These are phyloP conservation scores for Allium fistulosum DNA, from an alignment of 106 monocot species.

Conservation along the genomic window DNA sequence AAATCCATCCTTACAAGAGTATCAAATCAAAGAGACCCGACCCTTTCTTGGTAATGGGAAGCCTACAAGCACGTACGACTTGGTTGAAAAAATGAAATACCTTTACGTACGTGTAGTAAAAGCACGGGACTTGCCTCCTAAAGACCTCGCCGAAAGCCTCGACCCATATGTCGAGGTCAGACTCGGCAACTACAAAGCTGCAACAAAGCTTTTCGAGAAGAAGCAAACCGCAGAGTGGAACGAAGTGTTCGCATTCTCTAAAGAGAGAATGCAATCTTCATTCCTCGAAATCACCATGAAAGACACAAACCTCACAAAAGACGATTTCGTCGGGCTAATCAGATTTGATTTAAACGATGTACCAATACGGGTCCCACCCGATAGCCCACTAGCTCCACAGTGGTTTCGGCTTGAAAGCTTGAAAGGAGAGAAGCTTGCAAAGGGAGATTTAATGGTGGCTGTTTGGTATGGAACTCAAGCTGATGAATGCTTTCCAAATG, in stretches of 20 bases:
- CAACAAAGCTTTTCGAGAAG: conserved; percentile 47
- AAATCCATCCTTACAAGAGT: conserved; percentile 30
- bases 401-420: conserved; percentile 48
- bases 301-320: conserved; percentile 38
- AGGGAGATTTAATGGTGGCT: conserved; percentile 66
- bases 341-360: conserved; percentile 49
- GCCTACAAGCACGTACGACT: conserved; percentile 51
- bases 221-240: conserved; percentile 63
- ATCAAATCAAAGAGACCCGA: conserved; percentile 57
- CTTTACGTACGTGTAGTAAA: conserved; percentile 75
- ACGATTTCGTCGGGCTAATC: conserved; percentile 55
- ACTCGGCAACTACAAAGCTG: conserved; percentile 49
- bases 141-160: conserved; percentile 55
- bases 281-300: conserved; percentile 37
- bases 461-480: conserved; percentile 77
- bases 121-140: conserved; percentile 46
- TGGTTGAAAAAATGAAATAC: conserved; percentile 64
- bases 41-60: conserved; percentile 61
- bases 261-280: conserved; percentile 34
- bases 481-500: conserved; percentile 54
- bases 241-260: conserved; percentile 65
- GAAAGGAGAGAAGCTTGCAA: conserved; percentile 33
- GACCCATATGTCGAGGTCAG: conserved; percentile 59
- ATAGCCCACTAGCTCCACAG: conserved; percentile 72
- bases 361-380: conserved; percentile 53